Evolutionary conservation across 2,329 filamentous ascomycete species (phyloP), one percentile per base, ranked within the genome.

Genomic region (Cladosporium cucumerinum): DNA sequence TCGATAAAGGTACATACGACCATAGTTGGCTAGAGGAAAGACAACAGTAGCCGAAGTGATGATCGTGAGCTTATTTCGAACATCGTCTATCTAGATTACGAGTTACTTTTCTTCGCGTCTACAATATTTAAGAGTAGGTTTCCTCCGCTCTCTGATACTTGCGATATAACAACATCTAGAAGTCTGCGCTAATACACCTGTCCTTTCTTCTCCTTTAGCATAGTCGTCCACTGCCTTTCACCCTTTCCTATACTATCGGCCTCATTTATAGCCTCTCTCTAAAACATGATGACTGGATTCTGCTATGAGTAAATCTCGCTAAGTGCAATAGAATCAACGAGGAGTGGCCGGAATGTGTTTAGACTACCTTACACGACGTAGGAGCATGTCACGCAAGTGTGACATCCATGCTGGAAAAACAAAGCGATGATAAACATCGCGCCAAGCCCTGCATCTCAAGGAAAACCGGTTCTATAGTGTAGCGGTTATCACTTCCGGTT

Each of bases 401-500:
- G 28, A 10, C 28, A 30, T 8, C 10, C 8, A 8, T 30, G 28
- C 5, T 30, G 28, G 7, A 6, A 8, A 30, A 8, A 30, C 5
- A 30, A 30, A 30, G 28, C 28, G 28, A 30, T 30, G 2, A 30
- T 1, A 10, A 30, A 8, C 7, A 6, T 10, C 10, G 3, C 1
- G 10, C 10, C 28, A 7, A 28, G 5, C 30, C 30, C 30, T 32
- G 30, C 11, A 2, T 11, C 32, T 14, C 14, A 39, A 18, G 34
- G 1, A 39, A 39, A 43, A n/a, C 5, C 28, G 51, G 52, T 57
- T 57, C 26, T 57, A 57, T 57, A 57, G 52, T 57, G 52, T 57
- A 57, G 52, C 28, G 52, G 52, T 52, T 57, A 57, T 57, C 52
- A 57, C 52, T 57, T 32, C 32, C 52, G 52, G 28, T 57, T 57